phyloP scores from a whole-genome alignment of 768 basidiomycete species.

The Russula sp. region DNA sequence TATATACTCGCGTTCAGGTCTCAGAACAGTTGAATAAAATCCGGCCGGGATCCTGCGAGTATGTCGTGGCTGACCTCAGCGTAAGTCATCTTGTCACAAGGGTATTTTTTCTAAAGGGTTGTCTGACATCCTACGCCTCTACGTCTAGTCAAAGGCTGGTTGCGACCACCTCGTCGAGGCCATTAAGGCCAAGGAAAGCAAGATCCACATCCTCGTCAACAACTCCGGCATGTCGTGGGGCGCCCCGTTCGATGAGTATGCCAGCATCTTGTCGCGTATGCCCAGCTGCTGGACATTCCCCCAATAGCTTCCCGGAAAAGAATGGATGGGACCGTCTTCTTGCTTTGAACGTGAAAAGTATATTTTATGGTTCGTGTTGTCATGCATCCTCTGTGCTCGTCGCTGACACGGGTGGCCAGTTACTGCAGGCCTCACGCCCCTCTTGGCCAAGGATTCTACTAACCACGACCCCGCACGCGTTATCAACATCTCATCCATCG shows the following conservation, averaged over 20 bases:
- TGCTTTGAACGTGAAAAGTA: conserved; percentile 77
- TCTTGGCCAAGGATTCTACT: conserved; percentile 60
- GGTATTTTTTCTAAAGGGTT: not conserved
- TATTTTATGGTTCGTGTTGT: conserved; percentile 62
- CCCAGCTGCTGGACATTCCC: too few species aligned
- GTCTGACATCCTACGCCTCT: not conserved
- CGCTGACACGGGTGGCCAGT: conserved; percentile 33
- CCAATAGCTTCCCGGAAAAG: conserved; percentile 58
- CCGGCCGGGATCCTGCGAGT: conserved; percentile 57
- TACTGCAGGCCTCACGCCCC: conserved; percentile 54
- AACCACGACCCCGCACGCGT: conserved; percentile 64
- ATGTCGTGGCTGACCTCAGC: conserved; percentile 67
- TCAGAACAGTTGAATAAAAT: conserved; percentile 52
- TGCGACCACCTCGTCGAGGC: conserved; percentile 65
- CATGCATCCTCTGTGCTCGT: not conserved
- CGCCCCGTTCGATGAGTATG: conserved; percentile 50
- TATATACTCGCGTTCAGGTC: conserved; percentile 27
- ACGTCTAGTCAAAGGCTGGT: conserved; percentile 61
- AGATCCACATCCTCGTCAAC: conserved; percentile 78
- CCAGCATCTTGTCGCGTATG: not conserved
- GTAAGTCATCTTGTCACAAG: conserved; percentile 39
- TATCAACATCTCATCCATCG: conserved; percentile 76
- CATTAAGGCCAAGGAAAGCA: conserved; percentile 62
- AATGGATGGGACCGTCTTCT: conserved; percentile 85
- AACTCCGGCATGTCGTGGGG: conserved; percentile 83